Conservation (phyloP, 2,329 filamentous ascomycete species). For the Colletotrichum sp. region DNA sequence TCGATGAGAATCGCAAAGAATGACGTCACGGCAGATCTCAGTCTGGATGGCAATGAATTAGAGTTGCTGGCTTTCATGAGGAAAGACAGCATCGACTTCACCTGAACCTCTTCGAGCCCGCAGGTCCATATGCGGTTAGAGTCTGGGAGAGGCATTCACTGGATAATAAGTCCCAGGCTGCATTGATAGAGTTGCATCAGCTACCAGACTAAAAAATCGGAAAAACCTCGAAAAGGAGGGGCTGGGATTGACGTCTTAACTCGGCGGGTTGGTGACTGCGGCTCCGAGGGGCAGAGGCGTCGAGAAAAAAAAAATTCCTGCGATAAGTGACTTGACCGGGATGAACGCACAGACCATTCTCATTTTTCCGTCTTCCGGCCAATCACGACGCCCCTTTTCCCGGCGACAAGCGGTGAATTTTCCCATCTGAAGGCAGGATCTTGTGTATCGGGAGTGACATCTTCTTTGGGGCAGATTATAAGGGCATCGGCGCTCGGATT, state of each 20-base stretch:
- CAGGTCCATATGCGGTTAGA: not conserved
- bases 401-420: conserved; percentile 24
- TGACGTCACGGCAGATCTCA: not conserved
- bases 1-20: not conserved
- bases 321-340: conserved; percentile 11
- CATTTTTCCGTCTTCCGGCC: not conserved
- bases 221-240: conserved; percentile 11
- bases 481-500: conserved; percentile 37
- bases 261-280: not conserved
- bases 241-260: conserved; percentile 1
- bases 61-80: not conserved
- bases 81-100: not conserved
- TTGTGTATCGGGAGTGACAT: conserved; percentile 44
- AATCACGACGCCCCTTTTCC: not conserved
- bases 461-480: conserved; percentile 44
- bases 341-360: not conserved
- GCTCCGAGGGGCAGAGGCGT: not conserved
- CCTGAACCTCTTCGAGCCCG: not conserved
- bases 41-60: not conserved
- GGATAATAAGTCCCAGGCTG: not conserved
- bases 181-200: not conserved
- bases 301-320: conserved; percentile 6
- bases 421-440: conserved; percentile 35
- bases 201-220: not conserved
- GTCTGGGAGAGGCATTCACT: not conserved